Base-by-base conservation (phyloP, 768 basidiomycete genomes). In the Pleurotus djamor region DNA sequence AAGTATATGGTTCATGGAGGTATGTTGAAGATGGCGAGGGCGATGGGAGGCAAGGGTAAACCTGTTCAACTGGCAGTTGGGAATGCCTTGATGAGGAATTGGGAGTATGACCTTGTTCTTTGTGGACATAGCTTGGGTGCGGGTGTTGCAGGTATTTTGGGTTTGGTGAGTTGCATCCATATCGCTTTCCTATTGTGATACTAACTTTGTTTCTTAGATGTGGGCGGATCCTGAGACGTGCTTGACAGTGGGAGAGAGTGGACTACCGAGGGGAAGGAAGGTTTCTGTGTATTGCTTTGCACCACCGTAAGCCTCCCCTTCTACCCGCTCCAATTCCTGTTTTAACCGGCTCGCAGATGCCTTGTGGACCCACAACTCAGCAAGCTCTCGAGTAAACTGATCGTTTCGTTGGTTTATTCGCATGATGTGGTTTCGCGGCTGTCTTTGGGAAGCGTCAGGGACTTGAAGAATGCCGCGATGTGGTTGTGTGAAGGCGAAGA, bases 71-170 rank as follows among this genome's bases (percentile, higher is more conserved):
- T 84, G 2, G 89, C 89, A 5, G 88, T 93, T 4, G 78, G 79
- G 60, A 82, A 87, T 63, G 92, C 92, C 0, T 71, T 94, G 61
- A 72, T 76, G 66, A 75, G 77, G 60, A 92, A 94, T 70, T 81
- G 82, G 7, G 85, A 82, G 51, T 94, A 90, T 68, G 88, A 89
- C 59, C 75, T 94, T 28, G 83, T 92, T 10, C 72, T 94, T 43
- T 90, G 88, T 64, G 92, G 92, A 33, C 92, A 94, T 67, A 91
- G 89, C 70, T 81, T 94, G 2, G 92, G 92, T 14, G 91, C 91
- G 21, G 92, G 91, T 1, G 89, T 94, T 2, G 91, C 89, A 38
- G 82, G 83, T 2, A 75, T 94, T 32, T 76, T 93, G 44, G 91
- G 86, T 47, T 72, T 94, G 74, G 89, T 89, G 64, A 68, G 84